Percentiles rank a stretch among this genome's conserved stretches.
Evolutionary conservation across 202 grass and related monocot species (phyloP).

Genomic region (Zizania palustris): DNA sequence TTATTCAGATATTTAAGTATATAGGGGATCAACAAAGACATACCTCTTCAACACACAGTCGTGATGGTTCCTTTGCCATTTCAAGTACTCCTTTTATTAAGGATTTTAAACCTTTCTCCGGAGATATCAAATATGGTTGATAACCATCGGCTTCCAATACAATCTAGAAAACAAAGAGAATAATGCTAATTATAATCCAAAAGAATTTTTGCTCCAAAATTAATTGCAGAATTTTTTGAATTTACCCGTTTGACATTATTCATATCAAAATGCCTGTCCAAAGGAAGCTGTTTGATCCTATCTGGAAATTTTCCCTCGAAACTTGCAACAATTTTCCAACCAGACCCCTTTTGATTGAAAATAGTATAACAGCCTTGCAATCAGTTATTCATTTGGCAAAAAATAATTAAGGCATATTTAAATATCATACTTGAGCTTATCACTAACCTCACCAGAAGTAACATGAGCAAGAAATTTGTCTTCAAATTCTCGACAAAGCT

Average conservation of each 20-base stretch:
- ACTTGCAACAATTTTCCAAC: conserved; percentile 98
- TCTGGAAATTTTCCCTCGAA: conserved; percentile 97
- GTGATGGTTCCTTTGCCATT: conserved; percentile 96
- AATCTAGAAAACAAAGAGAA: conserved; percentile 66
- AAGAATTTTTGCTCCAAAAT: conserved; percentile 21
- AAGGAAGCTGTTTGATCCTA: conserved; percentile 94
- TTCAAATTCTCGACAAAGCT: conserved; percentile 97
- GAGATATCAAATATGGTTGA: conserved; percentile 98
- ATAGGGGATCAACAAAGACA: conserved; percentile 23
- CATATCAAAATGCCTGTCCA: conserved; percentile 96
- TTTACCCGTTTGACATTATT: conserved; percentile 98
- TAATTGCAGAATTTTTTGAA: conserved; percentile 22
- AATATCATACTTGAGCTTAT: conserved; percentile 16
- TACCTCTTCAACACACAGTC: conserved; percentile 96
- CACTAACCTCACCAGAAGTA: conserved; percentile 94
- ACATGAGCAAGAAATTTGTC: conserved; percentile 92
- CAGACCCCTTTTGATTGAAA: conserved; percentile 66
- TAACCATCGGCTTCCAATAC: conserved; percentile 99
- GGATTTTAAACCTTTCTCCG: conserved; percentile 93
- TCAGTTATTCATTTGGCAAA: conserved; percentile 35
- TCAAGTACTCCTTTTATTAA: conserved; percentile 96
- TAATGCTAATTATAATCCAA: conserved; percentile 31
- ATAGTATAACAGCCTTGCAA: conserved; percentile 9
- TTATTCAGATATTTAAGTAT: neutral
- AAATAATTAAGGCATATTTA: conserved; percentile 28